Base-by-base conservation (phyloP, 331 rosid species). In the Cucumis variabilis region DNA sequence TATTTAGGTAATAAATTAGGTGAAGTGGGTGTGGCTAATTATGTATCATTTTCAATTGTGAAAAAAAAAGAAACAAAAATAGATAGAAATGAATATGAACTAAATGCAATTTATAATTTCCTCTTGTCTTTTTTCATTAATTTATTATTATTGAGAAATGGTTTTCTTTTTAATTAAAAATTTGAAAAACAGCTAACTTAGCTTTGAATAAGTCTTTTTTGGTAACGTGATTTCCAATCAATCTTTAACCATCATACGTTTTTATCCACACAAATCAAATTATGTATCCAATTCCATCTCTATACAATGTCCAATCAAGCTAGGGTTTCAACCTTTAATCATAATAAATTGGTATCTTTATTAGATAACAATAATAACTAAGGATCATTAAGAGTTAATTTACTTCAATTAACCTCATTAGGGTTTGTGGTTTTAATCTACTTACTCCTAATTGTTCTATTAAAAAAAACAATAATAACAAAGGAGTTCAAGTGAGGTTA, bases 141-240 rank as follows among this genome's bases (percentile, higher is more conserved):
- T 58, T 58, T 58, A 58, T 58, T 58, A 58, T 58, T 17, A 58
- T 58, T 58, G 65, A 13, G 65, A 58, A 58, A 58, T 13, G 1
- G 23, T 58, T 58, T 58, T 58, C 16, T 6, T 9, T 74, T 74
- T 37, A 21, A 3, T 74, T 68, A 25, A 67, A 67, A 37, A 37
- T 23, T 48, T 48, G 20, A n/a, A 21, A 53, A 51, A 11, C 41
- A 77, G 13, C 63, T 48, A 77, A 77, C 65, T 53, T 77, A 77
- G 65, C 83, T 77, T 80, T 55, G 48, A 80, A 80, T 80, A 7
- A 51, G 24, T 55, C 44, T 16, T 80, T 53, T 53, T 25, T 3
- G 41, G 37, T 48, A 77, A 77, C 83, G 83, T 77, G 41, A 15
- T 77, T 77, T 77, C 65, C 0, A 77, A 77, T 48, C 37, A 77